Evolutionary conservation across 192 early-diverging fungal genomes (phyloP).

Genomic region (Phlyctochytrium arcticum): DNA sequence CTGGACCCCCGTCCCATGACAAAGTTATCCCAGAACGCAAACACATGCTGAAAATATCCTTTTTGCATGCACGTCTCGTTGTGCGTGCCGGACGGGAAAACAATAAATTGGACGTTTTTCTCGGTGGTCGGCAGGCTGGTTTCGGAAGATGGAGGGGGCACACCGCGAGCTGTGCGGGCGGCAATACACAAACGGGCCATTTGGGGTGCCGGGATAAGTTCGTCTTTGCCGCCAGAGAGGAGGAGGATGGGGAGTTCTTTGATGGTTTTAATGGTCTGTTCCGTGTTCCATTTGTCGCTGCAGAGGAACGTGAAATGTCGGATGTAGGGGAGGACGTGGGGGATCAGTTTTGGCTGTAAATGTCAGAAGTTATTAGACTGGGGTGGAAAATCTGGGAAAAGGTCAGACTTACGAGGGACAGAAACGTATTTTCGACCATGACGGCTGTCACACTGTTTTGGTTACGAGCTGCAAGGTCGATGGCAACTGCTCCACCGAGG

Average conservation of each 20-base stretch:
- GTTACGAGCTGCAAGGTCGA: slow-evolving; percentile 76
- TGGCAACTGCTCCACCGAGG: slow-evolving; percentile 94
- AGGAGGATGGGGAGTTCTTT: slow-evolving; percentile 69
- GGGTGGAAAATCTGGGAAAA: background rate
- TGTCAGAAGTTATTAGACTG: background rate
- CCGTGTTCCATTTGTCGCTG: slow-evolving; percentile 88
- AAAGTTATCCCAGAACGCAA: slow-evolving; percentile 38
- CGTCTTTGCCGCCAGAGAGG: slow-evolving; percentile 76
- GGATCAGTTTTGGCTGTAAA: slow-evolving; percentile 79
- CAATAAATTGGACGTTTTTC: background rate
- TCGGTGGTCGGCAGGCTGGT: background rate
- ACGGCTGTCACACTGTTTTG: slow-evolving; percentile 73
- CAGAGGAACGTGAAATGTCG: slow-evolving; percentile 70
- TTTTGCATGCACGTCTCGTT: slow-evolving; percentile 86
- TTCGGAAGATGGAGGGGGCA: too few species aligned
- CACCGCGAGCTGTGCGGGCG: slow-evolving; percentile 36
- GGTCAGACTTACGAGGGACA: slow-evolving; percentile 64
- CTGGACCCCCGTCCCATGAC: background rate
- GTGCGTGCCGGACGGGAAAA: slow-evolving; percentile 80
- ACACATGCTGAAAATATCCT: slow-evolving; percentile 79
- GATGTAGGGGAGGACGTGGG: slow-evolving; percentile 75
- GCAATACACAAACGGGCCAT: slow-evolving; percentile 75
- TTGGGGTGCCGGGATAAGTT: slow-evolving; percentile 82
- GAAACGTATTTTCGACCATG: slow-evolving; percentile 93
- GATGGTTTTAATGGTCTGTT: slow-evolving; percentile 64